Conservation (phyloP, 2,329 filamentous ascomycete genomes). For the Corniculantispora saksenae region DNA sequence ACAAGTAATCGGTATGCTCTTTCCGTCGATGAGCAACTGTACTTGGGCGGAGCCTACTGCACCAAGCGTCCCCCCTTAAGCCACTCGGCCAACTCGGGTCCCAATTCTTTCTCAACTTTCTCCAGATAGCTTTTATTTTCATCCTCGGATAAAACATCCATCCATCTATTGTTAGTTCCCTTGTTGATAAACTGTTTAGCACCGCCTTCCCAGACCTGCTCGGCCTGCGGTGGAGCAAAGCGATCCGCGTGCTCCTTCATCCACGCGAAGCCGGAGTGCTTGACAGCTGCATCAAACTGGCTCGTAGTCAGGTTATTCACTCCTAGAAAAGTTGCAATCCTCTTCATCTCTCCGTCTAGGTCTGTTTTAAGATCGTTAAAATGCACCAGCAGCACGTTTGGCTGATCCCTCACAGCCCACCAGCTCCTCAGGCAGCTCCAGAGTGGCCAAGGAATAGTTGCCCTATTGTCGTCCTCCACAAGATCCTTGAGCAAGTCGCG, state of each 20-base stretch:
- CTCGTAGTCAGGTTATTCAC: constrained; percentile 11
- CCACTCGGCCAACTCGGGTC: constrained; percentile 17
- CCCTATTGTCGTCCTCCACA: constrained; percentile 1
- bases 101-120: neutral
- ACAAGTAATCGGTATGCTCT: no score
- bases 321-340: constrained; percentile 18
- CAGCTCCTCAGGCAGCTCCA: constrained; percentile 18
- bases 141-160: constrained; percentile 7
- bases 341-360: constrained; percentile 14
- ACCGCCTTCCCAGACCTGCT: constrained; percentile 4
- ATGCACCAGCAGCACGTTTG: constrained; percentile 20
- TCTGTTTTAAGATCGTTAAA: constrained; percentile 20
- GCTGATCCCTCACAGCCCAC: constrained; percentile 15
- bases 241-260: constrained; percentile 19
- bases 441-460: constrained; percentile 10
- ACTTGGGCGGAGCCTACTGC: no score
- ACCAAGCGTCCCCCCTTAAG: constrained; percentile 13
- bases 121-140: neutral
- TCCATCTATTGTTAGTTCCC: constrained; percentile 20
- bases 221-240: constrained; percentile 1
- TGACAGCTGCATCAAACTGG: constrained; percentile 8
- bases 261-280: constrained; percentile 20
- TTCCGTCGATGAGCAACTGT: no score
- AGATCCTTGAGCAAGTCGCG: constrained; percentile 12
- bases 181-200: constrained; percentile 20